Evolutionary conservation across 2,329 filamentous ascomycete species (phyloP).

Genomic region (Aspergillus ruber): DNA sequence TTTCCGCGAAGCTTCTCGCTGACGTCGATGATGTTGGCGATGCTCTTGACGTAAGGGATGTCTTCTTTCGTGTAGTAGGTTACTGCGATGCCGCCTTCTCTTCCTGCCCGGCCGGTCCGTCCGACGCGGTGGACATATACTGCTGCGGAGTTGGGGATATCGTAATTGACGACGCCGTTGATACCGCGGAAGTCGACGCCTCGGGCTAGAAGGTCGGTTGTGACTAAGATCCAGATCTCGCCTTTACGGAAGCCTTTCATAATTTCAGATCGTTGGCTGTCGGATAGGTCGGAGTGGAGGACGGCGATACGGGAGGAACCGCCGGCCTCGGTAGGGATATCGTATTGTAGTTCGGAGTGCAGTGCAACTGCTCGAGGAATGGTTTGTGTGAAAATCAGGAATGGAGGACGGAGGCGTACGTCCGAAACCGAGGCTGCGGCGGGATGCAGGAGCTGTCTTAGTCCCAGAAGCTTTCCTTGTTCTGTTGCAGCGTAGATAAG

Average conservation of each 20-base stretch:
- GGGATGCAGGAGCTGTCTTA: constrained; percentile 83
- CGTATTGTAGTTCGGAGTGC: constrained; percentile 84
- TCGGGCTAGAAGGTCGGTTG: constrained; percentile 84
- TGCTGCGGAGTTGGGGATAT: constrained; percentile 85
- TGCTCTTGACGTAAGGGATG: constrained; percentile 78
- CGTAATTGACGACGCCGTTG: constrained; percentile 95
- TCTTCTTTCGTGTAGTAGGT: constrained; percentile 96
- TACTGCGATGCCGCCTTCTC: constrained; percentile 80
- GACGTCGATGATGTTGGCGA: constrained; percentile 84
- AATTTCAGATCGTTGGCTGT: constrained; percentile 66
- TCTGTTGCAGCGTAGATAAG: constrained; percentile 89
- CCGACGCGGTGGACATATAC: constrained; percentile 91
- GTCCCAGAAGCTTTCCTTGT: constrained; percentile 82
- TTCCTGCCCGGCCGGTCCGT: constrained; percentile 79
- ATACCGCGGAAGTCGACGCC: constrained; percentile 93
- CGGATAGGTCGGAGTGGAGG: constrained; percentile 78
- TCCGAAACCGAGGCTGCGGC: constrained; percentile 46
- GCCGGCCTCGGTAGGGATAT: constrained; percentile 83
- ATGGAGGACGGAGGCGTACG: constrained; percentile 67
- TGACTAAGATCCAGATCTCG: constrained; percentile 94
- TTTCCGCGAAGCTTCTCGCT: constrained; percentile 63
- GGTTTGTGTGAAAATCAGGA: constrained; percentile 93
- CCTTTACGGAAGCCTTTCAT: constrained; percentile 87
- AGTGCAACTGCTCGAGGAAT: constrained; percentile 84
- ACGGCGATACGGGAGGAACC: constrained; percentile 80